These are phyloP conservation scores for Scutellaria galericulata DNA, from an alignment of 257 asterid genomes.

Conservation along the genomic window DNA sequence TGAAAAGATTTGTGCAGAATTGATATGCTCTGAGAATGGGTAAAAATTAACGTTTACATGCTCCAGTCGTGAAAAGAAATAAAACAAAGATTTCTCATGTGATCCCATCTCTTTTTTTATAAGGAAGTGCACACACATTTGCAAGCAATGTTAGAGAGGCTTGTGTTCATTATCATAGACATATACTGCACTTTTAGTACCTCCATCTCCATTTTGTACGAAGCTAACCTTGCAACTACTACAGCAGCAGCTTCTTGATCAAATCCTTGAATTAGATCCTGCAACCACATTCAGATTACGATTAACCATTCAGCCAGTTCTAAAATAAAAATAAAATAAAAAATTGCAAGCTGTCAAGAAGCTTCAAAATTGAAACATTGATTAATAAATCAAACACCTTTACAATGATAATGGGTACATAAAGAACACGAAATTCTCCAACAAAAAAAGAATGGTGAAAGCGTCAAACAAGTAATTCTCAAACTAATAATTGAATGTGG, in stretches of 20 bases:
- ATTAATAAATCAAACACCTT: not conserved
- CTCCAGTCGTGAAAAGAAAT: no score
- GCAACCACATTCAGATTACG: constrained; percentile 32
- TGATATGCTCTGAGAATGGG: not conserved
- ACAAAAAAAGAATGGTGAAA: no score
- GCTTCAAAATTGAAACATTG: constrained; percentile 12
- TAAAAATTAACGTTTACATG: no score
- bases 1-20: no score
- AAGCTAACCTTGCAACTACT: constrained; percentile 87
- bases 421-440: no score
- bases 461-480: no score
- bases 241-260: constrained; percentile 99
- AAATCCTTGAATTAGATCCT: constrained; percentile 93
- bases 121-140: not conserved
- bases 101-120: not conserved
- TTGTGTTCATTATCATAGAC: not conserved
- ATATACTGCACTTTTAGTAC: constrained; percentile 40
- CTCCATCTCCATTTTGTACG: constrained; percentile 96
- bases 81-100: not conserved
- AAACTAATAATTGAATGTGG: no score
- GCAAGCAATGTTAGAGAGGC: constrained; percentile 12
- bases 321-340: not conserved
- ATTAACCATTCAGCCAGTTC: constrained; percentile 18
- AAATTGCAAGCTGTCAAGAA: constrained; percentile 1
- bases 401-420: not conserved